A percentile compares a stretch with the other conserved stretches of the same genome.
These are phyloP conservation scores for Apiotrichum veenhuisii DNA, from an alignment of 1,284 basidiomycete species.

Conservation along the genomic window DNA sequence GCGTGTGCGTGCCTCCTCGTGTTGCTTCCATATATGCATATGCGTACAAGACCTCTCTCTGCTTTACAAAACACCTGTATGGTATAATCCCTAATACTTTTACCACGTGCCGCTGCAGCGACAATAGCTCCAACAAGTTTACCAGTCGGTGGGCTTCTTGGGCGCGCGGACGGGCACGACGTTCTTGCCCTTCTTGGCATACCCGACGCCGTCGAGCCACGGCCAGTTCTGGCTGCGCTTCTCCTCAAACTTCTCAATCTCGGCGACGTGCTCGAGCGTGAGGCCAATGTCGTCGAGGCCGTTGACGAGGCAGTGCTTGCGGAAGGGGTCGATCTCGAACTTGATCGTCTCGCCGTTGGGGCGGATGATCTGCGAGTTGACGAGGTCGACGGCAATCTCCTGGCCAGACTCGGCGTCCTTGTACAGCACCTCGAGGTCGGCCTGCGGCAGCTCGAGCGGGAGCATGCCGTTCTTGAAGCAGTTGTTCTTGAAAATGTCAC, in stretches of 20 bases:
- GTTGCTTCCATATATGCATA: conserved; percentile 4
- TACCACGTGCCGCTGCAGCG: not conserved
- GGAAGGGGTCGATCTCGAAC: conserved; percentile 81
- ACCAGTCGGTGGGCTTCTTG: conserved; percentile 68
- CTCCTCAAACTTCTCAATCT: conserved; percentile 73
- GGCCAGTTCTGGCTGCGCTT: conserved; percentile 74
- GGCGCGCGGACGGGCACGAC: conserved; percentile 50
- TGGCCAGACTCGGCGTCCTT: conserved; percentile 74
- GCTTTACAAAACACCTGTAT: conserved; percentile 4
- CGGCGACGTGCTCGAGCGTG: conserved; percentile 70
- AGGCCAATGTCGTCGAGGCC: conserved; percentile 91
- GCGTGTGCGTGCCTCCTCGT: not conserved
- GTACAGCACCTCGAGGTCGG: conserved; percentile 69
- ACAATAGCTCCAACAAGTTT: conserved; percentile 31
- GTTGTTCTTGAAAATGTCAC: conserved; percentile 75
- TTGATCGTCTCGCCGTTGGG: conserved; percentile 68
- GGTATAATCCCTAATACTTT: not conserved
- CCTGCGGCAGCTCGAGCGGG: conserved; percentile 71
- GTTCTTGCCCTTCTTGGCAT: conserved; percentile 60
- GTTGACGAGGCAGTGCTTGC: conserved; percentile 85
- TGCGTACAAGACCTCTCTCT: conserved; percentile 5
- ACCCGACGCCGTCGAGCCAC: conserved; percentile 91
- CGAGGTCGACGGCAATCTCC: conserved; percentile 84
- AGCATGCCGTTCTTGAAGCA: conserved; percentile 97
- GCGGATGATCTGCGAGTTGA: conserved; percentile 77